These are phyloP conservation scores for Rutidosis leptorrhynchoides DNA, from an alignment of 129 eudicot species.

Conservation along the genomic window DNA sequence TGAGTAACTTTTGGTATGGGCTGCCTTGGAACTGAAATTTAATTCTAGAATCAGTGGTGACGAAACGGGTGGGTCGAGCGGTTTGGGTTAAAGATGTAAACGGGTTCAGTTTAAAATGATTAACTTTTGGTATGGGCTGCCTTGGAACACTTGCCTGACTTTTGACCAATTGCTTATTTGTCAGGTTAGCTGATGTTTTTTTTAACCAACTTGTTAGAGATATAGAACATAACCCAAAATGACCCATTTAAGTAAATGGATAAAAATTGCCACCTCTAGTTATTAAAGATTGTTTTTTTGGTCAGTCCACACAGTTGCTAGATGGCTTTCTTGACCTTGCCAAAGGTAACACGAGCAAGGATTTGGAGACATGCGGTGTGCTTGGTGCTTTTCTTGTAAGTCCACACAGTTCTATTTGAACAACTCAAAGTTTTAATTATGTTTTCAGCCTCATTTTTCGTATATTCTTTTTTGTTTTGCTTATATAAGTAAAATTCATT, in stretches of 20 bases:
- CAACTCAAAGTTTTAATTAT: too few species aligned
- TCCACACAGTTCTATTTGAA: too few species aligned
- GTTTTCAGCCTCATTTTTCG: background rate
- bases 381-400: slow-evolving; percentile 79
- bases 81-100: background rate
- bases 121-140: background rate
- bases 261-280: slow-evolving; percentile 10
- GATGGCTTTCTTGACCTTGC: slow-evolving; percentile 71
- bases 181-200: background rate
- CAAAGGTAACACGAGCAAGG: slow-evolving; percentile 57
- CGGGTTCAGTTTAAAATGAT: background rate
- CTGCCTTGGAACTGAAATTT: too few species aligned
- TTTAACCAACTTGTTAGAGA: background rate
- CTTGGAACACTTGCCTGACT: background rate
- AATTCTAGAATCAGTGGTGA: background rate
- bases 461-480: background rate
- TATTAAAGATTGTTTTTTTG: background rate
- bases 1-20: too few species aligned
- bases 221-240: background rate
- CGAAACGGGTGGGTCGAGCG: background rate
- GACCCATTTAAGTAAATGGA: background rate
- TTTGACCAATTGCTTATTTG: background rate
- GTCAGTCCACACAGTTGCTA: slow-evolving; percentile 61
- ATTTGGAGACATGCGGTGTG: slow-evolving; percentile 80
- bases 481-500: background rate